Percentiles rank a stretch among this genome's conserved stretches.
phyloP scores from a whole-genome alignment of 106 monocot genomes.

The Ottelia alismoides region DNA sequence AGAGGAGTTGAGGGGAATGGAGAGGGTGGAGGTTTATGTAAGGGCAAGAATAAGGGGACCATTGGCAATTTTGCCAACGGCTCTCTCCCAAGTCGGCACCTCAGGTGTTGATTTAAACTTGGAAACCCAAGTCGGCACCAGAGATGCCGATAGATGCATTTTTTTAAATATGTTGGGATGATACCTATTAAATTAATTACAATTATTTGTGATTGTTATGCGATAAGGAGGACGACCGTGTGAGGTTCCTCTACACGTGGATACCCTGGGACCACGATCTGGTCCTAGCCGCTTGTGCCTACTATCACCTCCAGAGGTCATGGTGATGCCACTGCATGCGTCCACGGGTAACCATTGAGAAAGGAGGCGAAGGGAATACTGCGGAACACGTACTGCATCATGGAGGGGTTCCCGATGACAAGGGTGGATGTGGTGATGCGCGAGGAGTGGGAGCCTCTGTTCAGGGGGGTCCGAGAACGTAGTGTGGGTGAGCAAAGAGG shows the following conservation, averaged over 20 bases:
- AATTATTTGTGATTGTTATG: conserved; percentile 54
- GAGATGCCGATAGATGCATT: too few relatives aligned
- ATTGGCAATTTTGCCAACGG: too few relatives aligned
- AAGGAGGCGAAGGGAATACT: conserved; percentile 46
- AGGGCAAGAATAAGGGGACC: too few relatives aligned
- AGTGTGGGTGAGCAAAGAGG: conserved; percentile 37
- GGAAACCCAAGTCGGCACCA: too few relatives aligned
- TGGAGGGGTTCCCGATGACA: conserved; percentile 30
- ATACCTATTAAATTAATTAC: too few relatives aligned
- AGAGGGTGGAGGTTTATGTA: too few relatives aligned
- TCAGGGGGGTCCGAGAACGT: conserved; percentile 52
- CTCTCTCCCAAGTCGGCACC: too few relatives aligned
- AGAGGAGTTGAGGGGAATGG: too few relatives aligned
- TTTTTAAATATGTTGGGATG: too few relatives aligned
- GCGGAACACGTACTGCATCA: conserved; percentile 63
- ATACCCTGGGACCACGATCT: conserved; percentile 16
- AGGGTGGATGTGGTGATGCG: conserved; percentile 38
- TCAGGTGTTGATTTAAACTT: too few relatives aligned
- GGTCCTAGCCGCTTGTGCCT: conserved; percentile 13
- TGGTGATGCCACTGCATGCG: conserved; percentile 64
- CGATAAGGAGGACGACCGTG: conserved; percentile 69
- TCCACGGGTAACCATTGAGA: conserved; percentile 50
- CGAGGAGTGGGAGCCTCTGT: conserved; percentile 68
- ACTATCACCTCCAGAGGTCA: conserved; percentile 45
- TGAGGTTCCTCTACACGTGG: conserved; percentile 61